Evolutionary conservation across 2,329 filamentous ascomycete species (phyloP), one percentile per base, ranked within the genome.

Genomic region (Diaporthe destruens): DNA sequence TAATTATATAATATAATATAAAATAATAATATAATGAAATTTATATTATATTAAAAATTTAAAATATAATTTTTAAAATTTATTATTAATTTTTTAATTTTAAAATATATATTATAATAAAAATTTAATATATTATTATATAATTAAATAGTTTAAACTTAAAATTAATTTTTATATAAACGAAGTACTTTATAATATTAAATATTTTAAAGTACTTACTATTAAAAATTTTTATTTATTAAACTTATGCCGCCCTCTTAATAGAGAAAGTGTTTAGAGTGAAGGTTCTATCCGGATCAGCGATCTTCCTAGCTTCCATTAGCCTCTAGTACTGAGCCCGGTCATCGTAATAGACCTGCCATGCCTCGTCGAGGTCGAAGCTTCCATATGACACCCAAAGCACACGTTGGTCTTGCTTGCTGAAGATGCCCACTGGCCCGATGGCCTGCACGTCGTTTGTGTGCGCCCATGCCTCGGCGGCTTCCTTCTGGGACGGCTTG

Each of bases 381-480:
- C 80, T 79, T 1, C 83, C 82, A 63, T 80, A 84, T 0, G 81
- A 82, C 0, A 82, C 82, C 83, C 82, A 85, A 6, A 84, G 78
- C 5, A 84, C 73, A 11, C 82, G 80, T 6, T 80, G 77, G 57
- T 84, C 83, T 47, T 81, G 72, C 72, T 81, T 80, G 69, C 81
- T 82, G 55, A 82, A 84, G 0, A 75, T 74, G 12, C 80, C 80
- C 32, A 79, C 71, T 20, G 79, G 78, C 1, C 77, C 74, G 16
- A 73, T 51, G 6, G 47, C 69, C 54, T 71, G 53, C 39, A 69
- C 25, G 65, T 86, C 84, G 53, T 86, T 87, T 36, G 79, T 78
- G 4, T 76, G 77, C 75, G 86, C 83, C 84, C 84, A 87, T 23
- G 81, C 79, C 34, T 81, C 74, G 3, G 85, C 85, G 1, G 76